phyloP scores from a whole-genome alignment of 2,329 filamentous ascomycete genomes.

The Cladosporium sp. region DNA sequence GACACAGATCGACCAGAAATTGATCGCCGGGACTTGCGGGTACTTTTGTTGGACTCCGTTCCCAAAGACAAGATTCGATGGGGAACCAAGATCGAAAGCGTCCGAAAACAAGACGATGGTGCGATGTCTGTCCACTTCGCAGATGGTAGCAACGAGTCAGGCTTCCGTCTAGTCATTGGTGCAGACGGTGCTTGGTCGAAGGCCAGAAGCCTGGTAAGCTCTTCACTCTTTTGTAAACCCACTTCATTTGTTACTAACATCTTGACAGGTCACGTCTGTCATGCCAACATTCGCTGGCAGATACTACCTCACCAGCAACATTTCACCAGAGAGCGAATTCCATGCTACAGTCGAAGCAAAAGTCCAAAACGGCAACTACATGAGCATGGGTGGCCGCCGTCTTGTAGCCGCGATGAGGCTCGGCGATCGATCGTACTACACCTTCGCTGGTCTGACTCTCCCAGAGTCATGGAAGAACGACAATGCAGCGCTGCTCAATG shows the following conservation, averaged over 20 bases:
- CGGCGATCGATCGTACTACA: slow-evolving; percentile 21
- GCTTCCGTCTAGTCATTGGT: slow-evolving; percentile 45
- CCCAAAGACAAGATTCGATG: slow-evolving; percentile 33
- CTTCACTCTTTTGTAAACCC: not conserved
- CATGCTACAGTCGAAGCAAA: slow-evolving; percentile 25
- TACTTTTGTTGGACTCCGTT: slow-evolving; percentile 35
- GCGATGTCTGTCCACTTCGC: slow-evolving; percentile 25
- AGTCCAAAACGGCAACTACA: slow-evolving; percentile 28
- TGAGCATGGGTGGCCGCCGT: slow-evolving; percentile 20
- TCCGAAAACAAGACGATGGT: slow-evolving; percentile 18
- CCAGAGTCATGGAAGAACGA: slow-evolving; percentile 18
- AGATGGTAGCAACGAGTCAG: slow-evolving; percentile 29
- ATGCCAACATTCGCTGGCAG: slow-evolving; percentile 34
- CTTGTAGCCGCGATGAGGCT: slow-evolving; percentile 19
- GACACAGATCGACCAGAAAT: slow-evolving; percentile 37
- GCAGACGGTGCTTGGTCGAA: slow-evolving; percentile 48
- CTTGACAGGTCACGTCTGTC: slow-evolving; percentile 29
- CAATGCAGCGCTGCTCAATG: slow-evolving; percentile 18
- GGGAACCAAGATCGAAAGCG: slow-evolving; percentile 25
- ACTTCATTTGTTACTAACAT: not conserved
- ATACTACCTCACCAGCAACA: slow-evolving; percentile 29
- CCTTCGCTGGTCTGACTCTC: slow-evolving; percentile 16
- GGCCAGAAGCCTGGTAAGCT: slow-evolving; percentile 27
- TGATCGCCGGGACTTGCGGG: slow-evolving; percentile 35
- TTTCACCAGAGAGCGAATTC: slow-evolving; percentile 26